Conservation (phyloP, 208 protist genomes). For the Naegleria fowleri region DNA sequence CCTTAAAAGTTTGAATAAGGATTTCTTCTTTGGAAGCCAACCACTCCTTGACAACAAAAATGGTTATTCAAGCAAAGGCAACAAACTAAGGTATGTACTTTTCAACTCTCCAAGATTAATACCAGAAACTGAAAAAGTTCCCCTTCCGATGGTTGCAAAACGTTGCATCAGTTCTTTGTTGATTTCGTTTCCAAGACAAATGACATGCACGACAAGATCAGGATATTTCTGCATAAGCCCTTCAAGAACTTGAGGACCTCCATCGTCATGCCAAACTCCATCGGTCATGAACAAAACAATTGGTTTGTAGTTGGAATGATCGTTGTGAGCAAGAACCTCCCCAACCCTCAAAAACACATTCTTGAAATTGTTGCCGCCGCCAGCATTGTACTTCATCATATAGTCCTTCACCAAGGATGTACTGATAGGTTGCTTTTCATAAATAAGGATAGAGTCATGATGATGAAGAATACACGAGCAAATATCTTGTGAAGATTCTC, state of each 20-base stretch:
- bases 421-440: not conserved
- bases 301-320: not conserved
- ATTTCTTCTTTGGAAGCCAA: no score
- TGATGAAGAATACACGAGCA: not conserved
- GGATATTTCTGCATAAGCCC: no score
- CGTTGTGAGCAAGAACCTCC: not conserved
- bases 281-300: slow-evolving; percentile 16
- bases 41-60: no score
- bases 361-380: not conserved
- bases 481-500: not conserved
- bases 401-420: not conserved
- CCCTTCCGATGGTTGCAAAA: no score
- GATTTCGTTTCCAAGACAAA: no score
- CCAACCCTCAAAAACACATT: not conserved
- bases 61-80: no score
- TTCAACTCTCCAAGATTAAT: no score
- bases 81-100: no score
- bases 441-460: not conserved
- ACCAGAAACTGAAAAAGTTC: no score
- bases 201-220: no score
- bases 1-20: no score
- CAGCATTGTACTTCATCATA: not conserved
- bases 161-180: no score
- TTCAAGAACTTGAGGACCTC: not conserved
- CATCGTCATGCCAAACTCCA: not conserved